A percentile compares a stretch with the other conserved stretches of the same genome.
Conservation (phyloP, 768 basidiomycete genomes). For the Trametes cubensis region DNA sequence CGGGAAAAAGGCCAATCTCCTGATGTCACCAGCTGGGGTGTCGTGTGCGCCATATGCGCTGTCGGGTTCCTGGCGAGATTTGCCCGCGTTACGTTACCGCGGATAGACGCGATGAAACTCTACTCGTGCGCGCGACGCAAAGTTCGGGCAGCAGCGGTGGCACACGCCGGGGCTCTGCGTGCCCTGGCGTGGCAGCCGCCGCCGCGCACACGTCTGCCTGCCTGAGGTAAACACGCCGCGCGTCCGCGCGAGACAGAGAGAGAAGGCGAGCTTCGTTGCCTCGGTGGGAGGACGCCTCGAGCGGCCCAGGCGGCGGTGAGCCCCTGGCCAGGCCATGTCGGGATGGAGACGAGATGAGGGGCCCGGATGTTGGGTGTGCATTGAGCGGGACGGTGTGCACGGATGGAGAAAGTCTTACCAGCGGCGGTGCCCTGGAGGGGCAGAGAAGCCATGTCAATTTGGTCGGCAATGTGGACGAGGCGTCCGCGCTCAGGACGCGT, state of each 20-base stretch:
- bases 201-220: not conserved
- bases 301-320: slow-evolving; percentile 8
- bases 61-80: slow-evolving; percentile 18
- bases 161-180: not conserved
- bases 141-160: not conserved
- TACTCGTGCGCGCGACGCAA: not conserved
- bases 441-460: not conserved
- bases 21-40: slow-evolving; percentile 10
- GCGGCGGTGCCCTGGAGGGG: not conserved
- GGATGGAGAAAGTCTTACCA: slow-evolving; percentile 4
- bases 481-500: not conserved
- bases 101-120: not conserved
- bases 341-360: slow-evolving; percentile 16
- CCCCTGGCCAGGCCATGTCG: slow-evolving; percentile 9
- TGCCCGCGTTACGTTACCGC: slow-evolving; percentile 20
- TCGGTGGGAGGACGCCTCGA: slow-evolving; percentile 4
- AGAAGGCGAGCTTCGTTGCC: slow-evolving; percentile 4
- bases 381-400: slow-evolving; percentile 14
- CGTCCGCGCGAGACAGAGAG: slow-evolving; percentile 8
- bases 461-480: not conserved
- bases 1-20: slow-evolving; percentile 1
- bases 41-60: not conserved
- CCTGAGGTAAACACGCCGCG: not conserved
- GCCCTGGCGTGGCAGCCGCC: not conserved
- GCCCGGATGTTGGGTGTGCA: not conserved